Percentiles rank a stretch among this genome's conserved stretches.
These are phyloP conservation scores for Botrytis squamosa DNA, from an alignment of 2,329 filamentous ascomycete species.

Conservation along the genomic window DNA sequence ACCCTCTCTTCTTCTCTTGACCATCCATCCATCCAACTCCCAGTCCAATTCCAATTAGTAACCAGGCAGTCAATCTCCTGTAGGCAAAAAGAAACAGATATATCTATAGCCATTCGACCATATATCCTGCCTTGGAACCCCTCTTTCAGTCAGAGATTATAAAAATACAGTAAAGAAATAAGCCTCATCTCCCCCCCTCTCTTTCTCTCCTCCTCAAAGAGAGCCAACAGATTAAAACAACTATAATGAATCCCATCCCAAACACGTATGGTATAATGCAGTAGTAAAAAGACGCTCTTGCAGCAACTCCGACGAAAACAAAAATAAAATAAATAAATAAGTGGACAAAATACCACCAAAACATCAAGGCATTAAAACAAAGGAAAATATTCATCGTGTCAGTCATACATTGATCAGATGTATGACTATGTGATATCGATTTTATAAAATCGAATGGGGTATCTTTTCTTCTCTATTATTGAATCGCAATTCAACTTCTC, in stretches of 20 bases:
- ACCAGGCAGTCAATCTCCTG: not conserved
- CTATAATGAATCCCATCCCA: not conserved
- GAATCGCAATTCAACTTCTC: slow-evolving; percentile 13
- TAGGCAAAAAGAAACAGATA: not conserved
- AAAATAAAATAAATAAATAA: not conserved
- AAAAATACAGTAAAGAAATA: not conserved
- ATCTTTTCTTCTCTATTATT: not conserved
- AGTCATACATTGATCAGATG: not conserved
- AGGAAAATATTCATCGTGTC: slow-evolving; percentile 10
- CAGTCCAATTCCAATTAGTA: not conserved
- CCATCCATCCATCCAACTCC: not conserved
- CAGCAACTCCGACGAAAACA: not conserved
- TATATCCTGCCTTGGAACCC: not conserved
- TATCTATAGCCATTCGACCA: not conserved
- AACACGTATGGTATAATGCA: slow-evolving; percentile 22
- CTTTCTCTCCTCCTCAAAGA: not conserved
- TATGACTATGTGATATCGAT: slow-evolving; percentile 1
- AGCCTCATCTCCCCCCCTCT: not conserved
- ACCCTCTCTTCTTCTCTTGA: not conserved
- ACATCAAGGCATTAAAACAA: slow-evolving; percentile 16
- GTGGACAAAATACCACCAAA: not conserved
- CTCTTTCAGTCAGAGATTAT: not conserved
- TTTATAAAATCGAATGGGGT: not conserved
- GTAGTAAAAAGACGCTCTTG: slow-evolving; percentile 5
- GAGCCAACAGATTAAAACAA: slow-evolving; percentile 8